Base-by-base conservation (phyloP, 1,139 yeast species). In the Sugiyamaella pinicola region DNA sequence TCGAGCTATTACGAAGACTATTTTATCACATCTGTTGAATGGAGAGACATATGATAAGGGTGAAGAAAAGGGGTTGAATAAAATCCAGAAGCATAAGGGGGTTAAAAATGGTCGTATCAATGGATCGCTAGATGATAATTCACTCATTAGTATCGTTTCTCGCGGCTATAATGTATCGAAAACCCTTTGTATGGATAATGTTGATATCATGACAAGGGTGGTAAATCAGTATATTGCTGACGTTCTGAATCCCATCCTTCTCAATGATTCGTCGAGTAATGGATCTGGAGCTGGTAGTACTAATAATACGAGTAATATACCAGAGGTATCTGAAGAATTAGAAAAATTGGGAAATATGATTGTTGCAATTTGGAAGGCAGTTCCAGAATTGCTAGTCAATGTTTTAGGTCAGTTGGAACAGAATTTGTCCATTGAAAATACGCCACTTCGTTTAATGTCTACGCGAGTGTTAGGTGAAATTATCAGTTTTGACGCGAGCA, bases 141-240 rank as follows among this genome's bases (percentile, higher is more conserved):
- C 57, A 7, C 59, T 69, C 1, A 60, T 68, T 9, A 67, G 75
- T 1, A 58, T 69, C 22, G 56, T 58, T 5, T 78, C 74, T 59
- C 84, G 87, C 0, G 89, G 87, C 0, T 84, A 86, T 65, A 80
- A 78, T 47, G 77, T 89, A 59, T 83, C 93, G 4, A 69, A 85
- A 41, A 74, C 80, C 13, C 77, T 91, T 4, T 88, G 96, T 65
- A 84, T 82, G 55, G 75, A 80, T 2, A 87, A 88, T 62, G 69
- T 83, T 1, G 95, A 87, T 60, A 74, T 91, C 57, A 78, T 91
- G 79, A 82, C 95, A 10, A 79, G 96, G 58, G 83, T 83, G 59
- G 77, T 87, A 26, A 87, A 95, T 4, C 91, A 85, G 64, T 85
- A 84, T 63, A 87, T 89, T 60, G 84, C 96, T 0, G 96, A 88